Evolutionary conservation across 2,329 filamentous ascomycete genomes (phyloP), one percentile per base, ranked within the genome.

Genomic region (Penicillium sp.): DNA sequence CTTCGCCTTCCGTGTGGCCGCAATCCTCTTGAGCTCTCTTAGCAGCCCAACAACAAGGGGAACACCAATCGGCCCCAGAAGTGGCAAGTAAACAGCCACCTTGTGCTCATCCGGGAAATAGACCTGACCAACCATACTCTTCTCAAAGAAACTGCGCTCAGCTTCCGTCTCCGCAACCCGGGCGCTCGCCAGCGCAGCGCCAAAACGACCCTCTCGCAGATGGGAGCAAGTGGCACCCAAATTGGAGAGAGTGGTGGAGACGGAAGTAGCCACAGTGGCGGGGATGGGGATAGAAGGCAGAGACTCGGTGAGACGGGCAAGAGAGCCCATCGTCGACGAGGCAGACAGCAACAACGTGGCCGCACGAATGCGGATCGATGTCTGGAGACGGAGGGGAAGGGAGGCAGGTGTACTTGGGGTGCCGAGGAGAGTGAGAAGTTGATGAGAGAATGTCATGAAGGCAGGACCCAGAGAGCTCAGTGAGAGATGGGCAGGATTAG

Each of bases 81-180:
- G 74, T 1, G 93, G 93, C 61, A 99, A 72, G 67, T 99, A 99
- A 0, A 99, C 93, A 0, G 93, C 93, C 19, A 99, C 82, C 71
- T 97, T 99, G 70, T 99, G 93, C 73, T 99, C 93, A 64, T 99
- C 93, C 0, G 93, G 93, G 69, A 99, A 99, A 70, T 97, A 99
- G 2, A 97, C 85, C 73, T 97, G 93, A 0, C 91, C 93, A 11
- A 99, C 93, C 93, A 99, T 99, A 64, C 88, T 95, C 72, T 95
- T 95, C 72, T 99, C 93, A 60, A 99, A 99, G 71, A 99, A 99
- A 0, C 92, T 92, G 53, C 87, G 84, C 68, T 99, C 93, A 0
- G 90, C 92, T 65, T 95, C 89, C 2, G 82, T 80, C 70, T 96
- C 91, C 5, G 93, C 93, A 39, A 89, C 82, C 9, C 88, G 82